Evolutionary conservation across 1,284 basidiomycete species (phyloP).

Genomic region (Hymenochaete sp.): DNA sequence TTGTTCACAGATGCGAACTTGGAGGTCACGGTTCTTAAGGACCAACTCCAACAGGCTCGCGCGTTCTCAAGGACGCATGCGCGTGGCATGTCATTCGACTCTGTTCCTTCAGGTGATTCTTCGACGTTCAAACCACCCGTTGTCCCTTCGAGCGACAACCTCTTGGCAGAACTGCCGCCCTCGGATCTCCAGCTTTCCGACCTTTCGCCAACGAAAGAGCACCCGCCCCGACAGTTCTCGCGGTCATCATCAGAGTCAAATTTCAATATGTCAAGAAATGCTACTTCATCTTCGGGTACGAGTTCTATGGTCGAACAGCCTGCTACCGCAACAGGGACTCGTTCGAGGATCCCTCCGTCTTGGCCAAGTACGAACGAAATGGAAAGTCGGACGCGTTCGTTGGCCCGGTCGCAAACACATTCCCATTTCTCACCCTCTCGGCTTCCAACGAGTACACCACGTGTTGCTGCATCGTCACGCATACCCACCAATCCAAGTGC

Average conservation of each 20-base stretch:
- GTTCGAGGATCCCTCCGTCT: slow-evolving; percentile 39
- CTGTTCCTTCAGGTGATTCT: slow-evolving; percentile 24
- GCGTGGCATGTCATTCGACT: slow-evolving; percentile 20
- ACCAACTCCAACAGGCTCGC: slow-evolving; percentile 49
- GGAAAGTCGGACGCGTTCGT: slow-evolving; percentile 34
- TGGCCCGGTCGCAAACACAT: slow-evolving; percentile 51
- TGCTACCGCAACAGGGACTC: slow-evolving; percentile 33
- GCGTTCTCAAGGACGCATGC: slow-evolving; percentile 23
- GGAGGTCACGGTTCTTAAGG: slow-evolving; percentile 76
- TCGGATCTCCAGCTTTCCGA: slow-evolving; percentile 56
- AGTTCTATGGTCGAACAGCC: slow-evolving; percentile 25
- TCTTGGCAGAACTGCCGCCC: slow-evolving; percentile 45
- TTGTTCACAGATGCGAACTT: slow-evolving; percentile 63
- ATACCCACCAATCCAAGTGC: slow-evolving; percentile 6
- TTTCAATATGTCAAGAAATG: slow-evolving; percentile 21
- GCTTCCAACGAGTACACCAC: slow-evolving; percentile 16
- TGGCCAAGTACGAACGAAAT: slow-evolving; percentile 35
- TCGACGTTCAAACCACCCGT: slow-evolving; percentile 23
- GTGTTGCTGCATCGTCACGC: slow-evolving; percentile 11
- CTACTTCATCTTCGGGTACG: slow-evolving; percentile 31
- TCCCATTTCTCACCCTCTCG: slow-evolving; percentile 33
- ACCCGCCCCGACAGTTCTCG: slow-evolving; percentile 6
- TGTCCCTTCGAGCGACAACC: slow-evolving; percentile 26
- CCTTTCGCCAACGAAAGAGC: slow-evolving; percentile 25
- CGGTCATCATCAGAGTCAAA: slow-evolving; percentile 33